Base-by-base conservation (phyloP, 495 filamentous ascomycete species). In the Cercophora sp. region DNA sequence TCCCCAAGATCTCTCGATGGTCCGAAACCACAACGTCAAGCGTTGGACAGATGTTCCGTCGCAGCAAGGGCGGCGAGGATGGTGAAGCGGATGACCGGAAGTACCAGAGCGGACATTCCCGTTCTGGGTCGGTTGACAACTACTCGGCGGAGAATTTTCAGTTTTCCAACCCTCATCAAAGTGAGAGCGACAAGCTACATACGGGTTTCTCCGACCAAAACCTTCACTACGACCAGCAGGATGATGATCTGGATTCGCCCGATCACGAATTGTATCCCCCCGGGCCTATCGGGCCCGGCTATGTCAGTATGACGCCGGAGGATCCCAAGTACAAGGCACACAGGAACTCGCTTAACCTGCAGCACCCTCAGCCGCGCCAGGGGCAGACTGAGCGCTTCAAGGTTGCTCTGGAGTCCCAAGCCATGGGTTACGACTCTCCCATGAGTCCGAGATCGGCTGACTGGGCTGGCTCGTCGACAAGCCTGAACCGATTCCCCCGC, bases 1-100 rank as follows among this genome's bases (percentile, higher is more conserved):
- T 91, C 71, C 88, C 90, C 20, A 95, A 91, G 69, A 88, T 96
- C 53, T 97, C 94, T 10, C 83, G 93, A 25, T 99, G 93, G 93
- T 96, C 92, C 3, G 91, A 93, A 69, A 96, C 93, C 18, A 97
- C 93, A 4, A 79, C 91, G 19, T 93, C 94, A 0, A 80, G 71
- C 54, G 62, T 79, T 10, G 66, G 71, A 41, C 66, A 68, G 42
- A 71, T 72, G 9, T 81, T 81, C 63, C 70, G 78, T 39, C 71
- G 68, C 29, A 81, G 77, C 55, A 74, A 78, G 43, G 69, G 72
- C 20, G 71, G 73, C 18, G 67, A 86, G 1, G 70, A 73, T 13
- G 69, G 48, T 1, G 48, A 51, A 16, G 34, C 15, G n/a, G 45
- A 53, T 24, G 43, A 48, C 2, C 47, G 36, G 44, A 45, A 56